Percentiles rank a stretch among this genome's conserved stretches.
Evolutionary conservation across 1,284 basidiomycete genomes (phyloP).

Genomic region (Tilletia setariae): DNA sequence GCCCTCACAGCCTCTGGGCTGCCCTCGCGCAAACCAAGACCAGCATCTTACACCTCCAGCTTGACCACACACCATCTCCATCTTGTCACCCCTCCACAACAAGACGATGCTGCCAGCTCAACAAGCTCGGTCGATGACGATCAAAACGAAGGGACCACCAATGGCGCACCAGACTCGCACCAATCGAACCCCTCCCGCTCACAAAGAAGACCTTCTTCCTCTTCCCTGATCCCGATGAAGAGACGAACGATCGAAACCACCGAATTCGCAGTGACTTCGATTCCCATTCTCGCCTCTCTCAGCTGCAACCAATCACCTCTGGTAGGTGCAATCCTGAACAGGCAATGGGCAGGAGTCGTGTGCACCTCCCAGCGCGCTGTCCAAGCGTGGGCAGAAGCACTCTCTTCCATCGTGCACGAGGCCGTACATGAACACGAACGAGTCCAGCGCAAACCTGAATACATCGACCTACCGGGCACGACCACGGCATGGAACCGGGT

Average conservation of each 20-base stretch:
- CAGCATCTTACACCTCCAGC: slow-evolving; percentile 20
- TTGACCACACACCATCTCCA: slow-evolving; percentile 50
- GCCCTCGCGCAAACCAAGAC: slow-evolving; percentile 1
- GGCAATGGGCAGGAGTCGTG: slow-evolving; percentile 33
- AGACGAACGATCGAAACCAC: not conserved
- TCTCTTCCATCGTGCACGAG: slow-evolving; percentile 26
- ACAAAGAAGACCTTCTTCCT: slow-evolving; percentile 23
- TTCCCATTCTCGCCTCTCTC: not conserved
- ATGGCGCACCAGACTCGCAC: slow-evolving; percentile 31
- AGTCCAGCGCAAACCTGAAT: not conserved
- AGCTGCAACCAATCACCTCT: not conserved
- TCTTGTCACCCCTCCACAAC: not conserved
- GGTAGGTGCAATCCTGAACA: not conserved
- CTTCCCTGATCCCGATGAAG: not conserved
- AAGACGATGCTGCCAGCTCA: not conserved
- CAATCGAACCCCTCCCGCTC: slow-evolving; percentile 30
- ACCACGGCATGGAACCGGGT: slow-evolving; percentile 32
- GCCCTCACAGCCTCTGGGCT: not conserved
- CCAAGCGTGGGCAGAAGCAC: slow-evolving; percentile 43
- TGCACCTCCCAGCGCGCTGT: slow-evolving; percentile 48
- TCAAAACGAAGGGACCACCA: not conserved
- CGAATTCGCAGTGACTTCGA: slow-evolving; percentile 3
- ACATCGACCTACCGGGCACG: not conserved
- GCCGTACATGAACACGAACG: not conserved
- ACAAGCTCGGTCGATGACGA: not conserved